Evolutionary conservation across 2,329 filamentous ascomycete genomes (phyloP), one percentile per base, ranked within the genome.

Genomic region (Aaosphaeria pasadenensis): DNA sequence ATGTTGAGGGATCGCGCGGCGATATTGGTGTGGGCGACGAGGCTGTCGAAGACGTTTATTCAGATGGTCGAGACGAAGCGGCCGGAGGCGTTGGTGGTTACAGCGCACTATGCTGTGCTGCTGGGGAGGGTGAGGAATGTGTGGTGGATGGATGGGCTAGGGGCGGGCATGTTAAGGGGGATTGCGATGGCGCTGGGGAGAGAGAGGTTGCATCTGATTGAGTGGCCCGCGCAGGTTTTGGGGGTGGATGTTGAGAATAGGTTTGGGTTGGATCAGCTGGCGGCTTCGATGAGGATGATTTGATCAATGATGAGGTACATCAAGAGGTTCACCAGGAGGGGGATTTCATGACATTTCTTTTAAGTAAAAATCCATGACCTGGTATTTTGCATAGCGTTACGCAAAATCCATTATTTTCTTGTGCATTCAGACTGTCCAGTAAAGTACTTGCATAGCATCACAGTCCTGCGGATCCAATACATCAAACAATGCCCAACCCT

Each of bases 71-170:
- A 64, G 31, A 46, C 55, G 36, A 63, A 63, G 44, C 61, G 70
- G 30, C 47, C 52, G 1, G 57, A 66, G 13, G 68, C 68, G 1
- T 49, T 73, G 11, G 62, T 72, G 29, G 60, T 73, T 13, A 49
- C 72, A 7, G 70, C 69, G 7, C 62, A 73, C 45, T 73, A 66
- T 45, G 70, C 68, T 13, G 58, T 72, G 5, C 48, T 73, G 11
- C 57, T 67, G 1, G 64, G 64, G 1, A 50, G 66, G 24, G 59
- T 67, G 6, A 49, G 64, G 11, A 63, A 64, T 28, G 60, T 67
- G 6, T 70, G 66, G 66, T 70, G 65, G 65, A 44, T 70, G 5
- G 65, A 69, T 39, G 64, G 63, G 0, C 42, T 69, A 5, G 66
- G 66, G 4, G 56, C 59, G 4, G 59, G 65, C 33, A 60, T 67